A percentile compares a stretch with the other conserved stretches of the same genome.
phyloP scores from a whole-genome alignment of 768 basidiomycete species.

The Mrakia gelida region DNA sequence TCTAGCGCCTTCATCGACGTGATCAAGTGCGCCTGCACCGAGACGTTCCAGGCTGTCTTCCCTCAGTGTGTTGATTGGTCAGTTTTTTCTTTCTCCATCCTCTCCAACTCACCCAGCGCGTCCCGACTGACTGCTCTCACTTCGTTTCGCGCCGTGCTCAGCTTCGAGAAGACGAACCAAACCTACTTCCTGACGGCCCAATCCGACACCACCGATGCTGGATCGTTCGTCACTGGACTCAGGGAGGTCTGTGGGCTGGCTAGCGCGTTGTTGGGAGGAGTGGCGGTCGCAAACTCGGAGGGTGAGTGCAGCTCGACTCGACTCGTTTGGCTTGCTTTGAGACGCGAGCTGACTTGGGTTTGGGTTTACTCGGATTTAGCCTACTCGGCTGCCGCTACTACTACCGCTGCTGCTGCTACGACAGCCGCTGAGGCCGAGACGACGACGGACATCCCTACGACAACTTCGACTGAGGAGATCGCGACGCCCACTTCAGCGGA shows the following conservation, averaged over 20 bases:
- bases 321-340: no score
- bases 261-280: background rate
- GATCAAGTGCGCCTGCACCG: conserved; percentile 61
- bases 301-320: background rate
- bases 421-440: no score
- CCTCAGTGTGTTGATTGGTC: conserved; percentile 65
- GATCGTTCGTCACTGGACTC: background rate
- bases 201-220: background rate
- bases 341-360: background rate
- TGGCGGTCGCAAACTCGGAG: background rate
- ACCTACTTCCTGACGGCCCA: background rate
- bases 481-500: no score
- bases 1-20: conserved; percentile 56
- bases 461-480: no score
- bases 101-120: no score
- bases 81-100: no score
- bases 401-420: no score
- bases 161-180: conserved; percentile 42
- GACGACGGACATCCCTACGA: no score
- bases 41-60: conserved; percentile 50
- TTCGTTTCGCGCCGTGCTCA: background rate
- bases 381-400: no score
- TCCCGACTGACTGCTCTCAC: background rate
- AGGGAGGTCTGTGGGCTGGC: conserved; percentile 3
- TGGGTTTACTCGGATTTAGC: no score